Conservation (phyloP, 129 eudicot species). For the Escallonia rubra region DNA sequence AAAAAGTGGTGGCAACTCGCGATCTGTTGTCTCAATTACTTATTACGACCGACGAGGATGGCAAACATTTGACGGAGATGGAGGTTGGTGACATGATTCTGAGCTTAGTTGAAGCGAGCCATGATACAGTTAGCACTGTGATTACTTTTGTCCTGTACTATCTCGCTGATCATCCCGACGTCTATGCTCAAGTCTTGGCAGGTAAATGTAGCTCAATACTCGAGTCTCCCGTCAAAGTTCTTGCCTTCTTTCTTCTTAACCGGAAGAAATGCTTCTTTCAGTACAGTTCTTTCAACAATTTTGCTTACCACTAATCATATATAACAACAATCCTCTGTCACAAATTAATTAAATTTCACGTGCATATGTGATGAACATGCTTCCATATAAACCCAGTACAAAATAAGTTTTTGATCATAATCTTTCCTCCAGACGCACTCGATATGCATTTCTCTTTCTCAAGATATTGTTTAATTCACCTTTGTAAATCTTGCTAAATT, state of each 20-base stretch:
- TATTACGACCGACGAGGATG: slow-evolving; percentile 2
- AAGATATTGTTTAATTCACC: not conserved
- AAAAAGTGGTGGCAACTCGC: not conserved
- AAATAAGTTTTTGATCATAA: too few relatives aligned
- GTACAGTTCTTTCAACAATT: not conserved
- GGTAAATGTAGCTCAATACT: not conserved
- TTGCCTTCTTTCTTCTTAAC: not conserved
- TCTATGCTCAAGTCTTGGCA: slow-evolving; percentile 10
- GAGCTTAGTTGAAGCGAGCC: not conserved
- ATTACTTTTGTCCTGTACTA: slow-evolving; percentile 10
- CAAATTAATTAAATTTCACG: not conserved
- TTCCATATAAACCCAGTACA: too few relatives aligned
- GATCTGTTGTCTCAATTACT: slow-evolving; percentile 14
- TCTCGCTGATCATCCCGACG: slow-evolving; percentile 16
- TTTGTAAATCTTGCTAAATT: not conserved
- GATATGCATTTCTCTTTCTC: not conserved
- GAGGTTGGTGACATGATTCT: slow-evolving; percentile 6
- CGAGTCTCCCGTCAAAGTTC: not conserved
- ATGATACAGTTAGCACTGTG: slow-evolving; percentile 5
- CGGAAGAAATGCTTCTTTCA: not conserved
- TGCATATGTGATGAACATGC: too few relatives aligned
- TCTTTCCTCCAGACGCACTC: not conserved
- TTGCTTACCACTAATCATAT: too few relatives aligned
- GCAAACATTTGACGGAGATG: slow-evolving; percentile 1
- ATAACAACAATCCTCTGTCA: not conserved